Evolutionary conservation across 345 rosid genomes (phyloP).

Genomic region (Stellera chamaejasme): DNA sequence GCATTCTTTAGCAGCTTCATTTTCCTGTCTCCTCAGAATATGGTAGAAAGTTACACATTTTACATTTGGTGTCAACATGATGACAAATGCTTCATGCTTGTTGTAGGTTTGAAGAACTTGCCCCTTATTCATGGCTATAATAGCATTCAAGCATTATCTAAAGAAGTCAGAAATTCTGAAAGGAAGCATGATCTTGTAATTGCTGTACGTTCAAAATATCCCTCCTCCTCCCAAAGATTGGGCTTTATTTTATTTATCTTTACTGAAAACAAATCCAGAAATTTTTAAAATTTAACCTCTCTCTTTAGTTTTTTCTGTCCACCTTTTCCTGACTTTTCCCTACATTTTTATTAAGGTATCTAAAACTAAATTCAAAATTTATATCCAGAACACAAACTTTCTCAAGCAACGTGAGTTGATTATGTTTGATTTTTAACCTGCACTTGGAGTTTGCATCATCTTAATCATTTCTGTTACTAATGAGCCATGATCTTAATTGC

Average conservation of each 20-base stretch:
- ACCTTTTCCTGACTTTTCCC: too few relatives aligned
- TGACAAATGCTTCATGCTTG: constrained; percentile 1
- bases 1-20: not conserved
- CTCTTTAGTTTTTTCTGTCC: too few relatives aligned
- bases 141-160: constrained; percentile 61
- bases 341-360: too few relatives aligned
- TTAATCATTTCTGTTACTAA: constrained; percentile 6
- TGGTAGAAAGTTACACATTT: not conserved
- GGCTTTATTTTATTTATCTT: too few relatives aligned
- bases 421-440: not conserved
- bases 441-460: not conserved
- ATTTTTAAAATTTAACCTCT: too few relatives aligned
- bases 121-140: constrained; percentile 76
- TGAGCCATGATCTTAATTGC: constrained; percentile 14
- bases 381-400: too few relatives aligned
- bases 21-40: constrained; percentile 2
- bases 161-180: constrained; percentile 46
- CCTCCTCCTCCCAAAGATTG: not conserved
- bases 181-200: constrained; percentile 93
- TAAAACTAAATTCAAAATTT: too few relatives aligned
- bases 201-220: constrained; percentile 53
- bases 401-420: too few relatives aligned
- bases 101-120: constrained; percentile 57
- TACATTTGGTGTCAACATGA: too few relatives aligned
- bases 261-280: too few relatives aligned